Conservation (phyloP, 768 basidiomycete genomes). For the Boletales sp. region DNA sequence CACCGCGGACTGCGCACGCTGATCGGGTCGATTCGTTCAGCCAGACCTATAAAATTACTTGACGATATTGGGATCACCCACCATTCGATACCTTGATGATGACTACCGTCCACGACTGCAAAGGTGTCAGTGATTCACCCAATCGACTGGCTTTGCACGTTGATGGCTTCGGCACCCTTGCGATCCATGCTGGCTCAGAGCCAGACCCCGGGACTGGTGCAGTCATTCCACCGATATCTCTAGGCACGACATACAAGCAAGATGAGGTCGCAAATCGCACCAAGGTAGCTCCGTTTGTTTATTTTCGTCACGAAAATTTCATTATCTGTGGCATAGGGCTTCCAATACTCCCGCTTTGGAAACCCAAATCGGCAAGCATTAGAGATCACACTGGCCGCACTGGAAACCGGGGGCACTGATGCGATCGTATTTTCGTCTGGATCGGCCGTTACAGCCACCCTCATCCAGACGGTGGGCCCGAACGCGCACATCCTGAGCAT, state of each 20-base stretch:
- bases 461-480: constrained; percentile 70
- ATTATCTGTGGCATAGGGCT: constrained; percentile 48
- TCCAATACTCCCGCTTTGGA: constrained; percentile 84
- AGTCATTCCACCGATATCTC: constrained; percentile 83
- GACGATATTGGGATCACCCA: no score
- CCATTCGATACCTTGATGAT: no score
- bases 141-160: background rate
- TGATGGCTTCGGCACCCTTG: constrained; percentile 73
- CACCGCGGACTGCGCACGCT: no score
- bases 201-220: constrained; percentile 71
- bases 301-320: no score
- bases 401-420: constrained; percentile 71
- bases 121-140: no score
- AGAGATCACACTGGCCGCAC: constrained; percentile 70
- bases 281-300: constrained; percentile 38
- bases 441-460: constrained; percentile 79
- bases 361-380: constrained; percentile 87
- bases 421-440: constrained; percentile 85
- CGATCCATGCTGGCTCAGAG: constrained; percentile 86
- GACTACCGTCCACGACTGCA: no score
- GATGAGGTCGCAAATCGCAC: constrained; percentile 68
- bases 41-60: no score
- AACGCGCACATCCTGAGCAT: constrained; percentile 81
- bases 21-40: no score
- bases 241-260: constrained; percentile 93